Base-by-base conservation (phyloP, 1,139 yeast species). In the Suhomyces wounanorum region DNA sequence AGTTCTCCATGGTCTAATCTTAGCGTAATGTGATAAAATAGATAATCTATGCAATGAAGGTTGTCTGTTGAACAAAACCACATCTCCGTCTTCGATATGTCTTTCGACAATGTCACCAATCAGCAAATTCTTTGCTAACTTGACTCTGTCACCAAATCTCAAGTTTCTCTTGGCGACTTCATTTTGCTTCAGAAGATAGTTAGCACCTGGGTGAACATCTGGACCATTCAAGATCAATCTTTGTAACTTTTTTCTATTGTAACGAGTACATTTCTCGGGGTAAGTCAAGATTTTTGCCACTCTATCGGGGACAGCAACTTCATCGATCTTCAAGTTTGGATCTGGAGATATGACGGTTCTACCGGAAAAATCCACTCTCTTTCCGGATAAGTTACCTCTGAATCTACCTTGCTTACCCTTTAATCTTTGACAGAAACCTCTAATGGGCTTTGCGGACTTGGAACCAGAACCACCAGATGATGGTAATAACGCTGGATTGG, bases 351-450 rank as follows among this genome's bases (percentile, higher is more conserved):
- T 94, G 60, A 95, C 99, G 0, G 99, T 95, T 76, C 99, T 84
- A 48, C 96, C 99, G 0, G 98, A 92, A 67, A 95, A 95, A 69
- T 95, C 99, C 40, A 95, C 99, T 76, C 99, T 89, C 69, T 95
- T 95, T 69, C 99, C 99, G 0, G 97, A 91, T 59, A 95, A 75
- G 66, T 95, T 95, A 58, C 99, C 99, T 77, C 99, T 82, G 72
- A 95, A 95, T 67, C 99, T 87, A 63, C 99, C 99, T 70, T 94
- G 99, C 63, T 95, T 95, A 69, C 99, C 99, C 73, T 95, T 95
- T 56, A 95, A 78, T 67, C 99, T 84, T 72, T 95, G 99, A 68
- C 99, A 94, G 59, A 95, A 84, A 8, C 98, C 99, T 65, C 99
- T 78, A 54, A 94, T 95, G 14, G 99, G 98, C 61, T 88, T 88